A percentile compares a stretch with the other conserved stretches of the same genome.
Evolutionary conservation across 2,329 filamentous ascomycete genomes (phyloP).

Genomic region (Sporothrix dimorphospora): DNA sequence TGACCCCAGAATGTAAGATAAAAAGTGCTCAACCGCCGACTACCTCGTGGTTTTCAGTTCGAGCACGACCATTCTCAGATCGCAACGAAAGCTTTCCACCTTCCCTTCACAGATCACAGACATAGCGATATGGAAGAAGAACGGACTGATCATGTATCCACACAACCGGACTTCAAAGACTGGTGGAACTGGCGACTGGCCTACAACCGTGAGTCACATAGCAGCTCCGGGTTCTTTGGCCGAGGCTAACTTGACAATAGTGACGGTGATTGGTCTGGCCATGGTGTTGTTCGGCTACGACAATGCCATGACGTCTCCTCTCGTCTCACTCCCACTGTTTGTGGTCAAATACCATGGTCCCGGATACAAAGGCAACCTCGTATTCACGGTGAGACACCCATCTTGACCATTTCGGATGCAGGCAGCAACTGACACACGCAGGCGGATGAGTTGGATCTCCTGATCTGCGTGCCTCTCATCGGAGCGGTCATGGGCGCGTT

Average conservation of each 20-base stretch:
- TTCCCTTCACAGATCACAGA: neutral
- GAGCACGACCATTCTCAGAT: too few species aligned
- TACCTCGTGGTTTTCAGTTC: neutral
- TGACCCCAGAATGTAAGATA: neutral
- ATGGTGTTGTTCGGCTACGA: neutral
- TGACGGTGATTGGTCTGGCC: neutral
- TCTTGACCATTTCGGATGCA: too few species aligned
- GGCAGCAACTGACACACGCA: too few species aligned
- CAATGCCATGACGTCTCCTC: neutral
- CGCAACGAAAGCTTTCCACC: too few species aligned
- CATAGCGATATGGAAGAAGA: neutral
- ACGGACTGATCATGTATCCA: neutral
- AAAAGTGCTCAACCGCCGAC: neutral
- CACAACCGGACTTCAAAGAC: neutral
- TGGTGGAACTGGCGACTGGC: neutral
- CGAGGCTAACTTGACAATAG: neutral
- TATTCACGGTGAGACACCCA: too few species aligned
- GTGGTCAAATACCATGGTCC: neutral
- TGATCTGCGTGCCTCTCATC: neutral
- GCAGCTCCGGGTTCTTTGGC: too few species aligned
- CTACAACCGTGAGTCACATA: neutral
- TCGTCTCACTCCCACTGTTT: neutral
- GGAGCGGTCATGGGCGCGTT: neutral
- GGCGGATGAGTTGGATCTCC: neutral
- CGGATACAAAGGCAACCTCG: neutral